Percentiles rank a stretch among this genome's conserved stretches.
Evolutionary conservation across 345 rosid species (phyloP).

Genomic region (Zanthoxylum bungeanum): DNA sequence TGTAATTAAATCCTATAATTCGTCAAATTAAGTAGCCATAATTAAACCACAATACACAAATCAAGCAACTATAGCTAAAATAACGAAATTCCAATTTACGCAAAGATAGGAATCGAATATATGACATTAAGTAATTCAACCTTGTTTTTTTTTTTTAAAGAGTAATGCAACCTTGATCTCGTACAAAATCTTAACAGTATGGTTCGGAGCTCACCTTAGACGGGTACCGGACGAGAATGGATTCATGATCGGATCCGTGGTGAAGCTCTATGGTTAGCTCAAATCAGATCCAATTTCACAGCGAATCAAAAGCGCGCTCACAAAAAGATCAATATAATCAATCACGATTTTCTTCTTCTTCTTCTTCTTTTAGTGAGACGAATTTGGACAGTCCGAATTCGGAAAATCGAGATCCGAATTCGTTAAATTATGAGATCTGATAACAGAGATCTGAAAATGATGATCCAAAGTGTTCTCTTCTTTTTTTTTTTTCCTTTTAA

Average conservation of each 20-base stretch:
- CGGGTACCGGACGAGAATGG: constrained; percentile 98
- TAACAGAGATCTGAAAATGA: constrained; percentile 3
- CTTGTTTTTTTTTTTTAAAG: no score
- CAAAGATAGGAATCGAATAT: no score
- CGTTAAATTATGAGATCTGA: constrained; percentile 30
- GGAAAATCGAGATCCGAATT: constrained; percentile 31
- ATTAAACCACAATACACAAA: not conserved
- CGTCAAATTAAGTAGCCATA: not conserved
- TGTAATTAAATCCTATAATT: not conserved
- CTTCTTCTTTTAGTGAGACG: no score
- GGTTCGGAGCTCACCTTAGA: constrained; percentile 56
- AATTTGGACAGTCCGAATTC: constrained; percentile 19
- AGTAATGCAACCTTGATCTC: constrained; percentile 9
- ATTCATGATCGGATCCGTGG: constrained; percentile 76
- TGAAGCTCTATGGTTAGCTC: constrained; percentile 16
- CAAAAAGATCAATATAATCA: constrained; percentile 5
- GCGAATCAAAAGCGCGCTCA: constrained; percentile 12
- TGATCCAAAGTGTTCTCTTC: not conserved
- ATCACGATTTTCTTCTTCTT: not conserved
- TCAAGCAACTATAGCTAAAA: not conserved
- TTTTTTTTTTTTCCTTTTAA: no score
- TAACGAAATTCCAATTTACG: constrained; percentile 11
- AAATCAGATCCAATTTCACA: constrained; percentile 34
- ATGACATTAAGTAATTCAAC: no score
- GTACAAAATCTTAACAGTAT: not conserved